phyloP scores from a whole-genome alignment of 768 basidiomycete species.

The Sistotremastrum suecicum region DNA sequence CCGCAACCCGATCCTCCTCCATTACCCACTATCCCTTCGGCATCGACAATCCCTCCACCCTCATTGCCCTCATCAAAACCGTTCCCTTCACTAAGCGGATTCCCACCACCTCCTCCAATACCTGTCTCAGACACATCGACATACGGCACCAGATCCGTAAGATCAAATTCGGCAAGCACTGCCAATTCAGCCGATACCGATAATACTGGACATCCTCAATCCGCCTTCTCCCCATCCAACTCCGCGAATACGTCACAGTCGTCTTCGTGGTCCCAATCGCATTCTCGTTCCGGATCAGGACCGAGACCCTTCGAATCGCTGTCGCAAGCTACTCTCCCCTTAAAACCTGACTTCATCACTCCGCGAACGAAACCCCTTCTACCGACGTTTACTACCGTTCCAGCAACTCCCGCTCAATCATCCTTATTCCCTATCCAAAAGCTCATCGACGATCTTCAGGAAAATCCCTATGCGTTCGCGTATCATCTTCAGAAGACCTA shows the following conservation, averaged over 20 bases:
- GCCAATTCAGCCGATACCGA: background rate
- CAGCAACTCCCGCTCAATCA: slow-evolving; percentile 20
- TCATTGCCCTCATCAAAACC: background rate
- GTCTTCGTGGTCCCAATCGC: slow-evolving; percentile 21
- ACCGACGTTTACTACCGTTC: slow-evolving; percentile 27
- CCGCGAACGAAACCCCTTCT: slow-evolving; percentile 3
- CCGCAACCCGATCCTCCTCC: background rate
- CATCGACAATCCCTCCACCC: background rate
- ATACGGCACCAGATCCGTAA: background rate
- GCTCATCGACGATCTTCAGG: slow-evolving; percentile 22
- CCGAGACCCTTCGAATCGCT: slow-evolving; percentile 10
- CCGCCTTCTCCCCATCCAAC: slow-evolving; percentile 1
- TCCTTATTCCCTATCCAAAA: slow-evolving; percentile 17
- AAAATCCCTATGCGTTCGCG: slow-evolving; percentile 48
- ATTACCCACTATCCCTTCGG: background rate
- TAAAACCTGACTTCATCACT: too few relatives aligned
- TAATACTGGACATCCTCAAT: background rate
- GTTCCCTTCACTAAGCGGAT: background rate
- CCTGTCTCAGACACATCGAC: background rate
- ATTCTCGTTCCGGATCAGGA: slow-evolving; percentile 15
- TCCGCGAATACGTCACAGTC: background rate
- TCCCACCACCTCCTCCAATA: background rate
- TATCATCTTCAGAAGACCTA: slow-evolving; percentile 61
- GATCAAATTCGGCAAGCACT: background rate
- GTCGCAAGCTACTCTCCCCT: slow-evolving; percentile 1